Conservation (phyloP, 2,329 filamentous ascomycete species). For the Xylaria sp. region DNA sequence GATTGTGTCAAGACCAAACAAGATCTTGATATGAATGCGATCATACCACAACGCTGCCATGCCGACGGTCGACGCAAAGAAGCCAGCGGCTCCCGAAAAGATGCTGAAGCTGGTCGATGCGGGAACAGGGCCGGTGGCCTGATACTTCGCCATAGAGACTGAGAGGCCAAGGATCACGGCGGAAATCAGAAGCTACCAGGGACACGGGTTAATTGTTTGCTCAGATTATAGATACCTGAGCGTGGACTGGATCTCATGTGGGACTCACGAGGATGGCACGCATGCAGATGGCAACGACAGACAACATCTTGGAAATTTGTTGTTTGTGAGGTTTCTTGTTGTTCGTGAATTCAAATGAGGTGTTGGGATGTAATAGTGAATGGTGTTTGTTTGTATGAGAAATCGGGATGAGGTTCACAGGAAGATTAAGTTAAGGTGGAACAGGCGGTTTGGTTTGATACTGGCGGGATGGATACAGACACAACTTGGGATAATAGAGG, state of each 20-base stretch:
- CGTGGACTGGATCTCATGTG: no score
- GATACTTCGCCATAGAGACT: constrained; percentile 13
- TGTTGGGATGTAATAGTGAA: not conserved
- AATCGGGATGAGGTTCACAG: not conserved
- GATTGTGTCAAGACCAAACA: constrained; percentile 14
- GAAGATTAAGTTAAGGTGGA: not conserved
- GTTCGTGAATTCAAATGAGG: not conserved
- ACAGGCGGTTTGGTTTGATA: not conserved
- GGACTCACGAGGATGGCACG: constrained; percentile 23
- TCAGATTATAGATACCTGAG: not conserved
- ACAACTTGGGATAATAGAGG: no score
- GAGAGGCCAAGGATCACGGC: constrained; percentile 25
- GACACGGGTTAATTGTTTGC: not conserved
- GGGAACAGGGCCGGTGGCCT: constrained; percentile 13
- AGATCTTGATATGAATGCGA: not conserved
- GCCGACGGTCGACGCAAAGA: constrained; percentile 21
- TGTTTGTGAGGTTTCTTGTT: no score
- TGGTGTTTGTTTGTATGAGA: not conserved
- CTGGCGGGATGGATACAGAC: not conserved
- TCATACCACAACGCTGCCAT: constrained; percentile 21
- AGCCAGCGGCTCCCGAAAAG: constrained; percentile 17
- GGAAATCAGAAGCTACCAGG: constrained; percentile 11
- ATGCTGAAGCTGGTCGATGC: constrained; percentile 13
- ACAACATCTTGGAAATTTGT: not conserved
- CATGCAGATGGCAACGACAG: constrained; percentile 1